Conservation (phyloP, 1,139 yeast genomes). For the Pichia sp. region DNA sequence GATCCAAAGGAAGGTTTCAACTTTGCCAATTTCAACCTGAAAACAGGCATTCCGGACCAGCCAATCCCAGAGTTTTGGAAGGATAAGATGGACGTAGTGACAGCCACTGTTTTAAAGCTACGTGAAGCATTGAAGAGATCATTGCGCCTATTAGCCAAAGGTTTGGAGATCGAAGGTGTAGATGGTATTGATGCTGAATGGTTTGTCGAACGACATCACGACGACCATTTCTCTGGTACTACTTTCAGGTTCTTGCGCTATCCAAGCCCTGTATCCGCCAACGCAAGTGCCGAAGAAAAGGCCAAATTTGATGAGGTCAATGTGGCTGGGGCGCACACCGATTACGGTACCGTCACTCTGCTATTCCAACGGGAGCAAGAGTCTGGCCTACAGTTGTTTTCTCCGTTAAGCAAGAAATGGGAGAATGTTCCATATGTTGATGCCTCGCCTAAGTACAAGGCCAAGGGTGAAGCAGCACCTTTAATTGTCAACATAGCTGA, state of each 20-base stretch:
- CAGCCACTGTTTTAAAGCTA: conserved; percentile 38
- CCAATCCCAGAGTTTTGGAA: conserved; percentile 43
- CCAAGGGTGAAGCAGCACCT: conserved; percentile 42
- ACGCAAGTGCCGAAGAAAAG: conserved; percentile 38
- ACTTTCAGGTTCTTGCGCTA: conserved; percentile 51
- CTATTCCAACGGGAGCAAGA: conserved; percentile 38
- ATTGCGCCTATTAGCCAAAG: conserved; percentile 44
- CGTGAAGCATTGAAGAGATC: conserved; percentile 39
- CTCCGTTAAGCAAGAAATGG: conserved; percentile 48
- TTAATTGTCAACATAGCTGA: conserved; percentile 54
- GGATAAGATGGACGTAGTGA: conserved; percentile 32
- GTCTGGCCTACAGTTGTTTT: conserved; percentile 50
- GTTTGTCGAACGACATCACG: conserved; percentile 45
- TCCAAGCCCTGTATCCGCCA: conserved; percentile 45
- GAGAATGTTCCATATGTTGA: conserved; percentile 49
- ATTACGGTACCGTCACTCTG: conserved; percentile 52
- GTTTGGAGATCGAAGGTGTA: conserved; percentile 44
- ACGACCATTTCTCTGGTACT: conserved; percentile 43
- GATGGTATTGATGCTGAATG: conserved; percentile 37
- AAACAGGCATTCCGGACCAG: conserved; percentile 38
- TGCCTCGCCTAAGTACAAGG: conserved; percentile 32
- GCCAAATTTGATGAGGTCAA: conserved; percentile 21
- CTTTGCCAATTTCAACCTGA: conserved; percentile 40
- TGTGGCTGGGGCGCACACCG: conserved; percentile 59
- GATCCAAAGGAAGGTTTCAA: conserved; percentile 48